These are phyloP conservation scores for Corymbia maculata DNA, from an alignment of 345 rosid genomes.

Conservation along the genomic window DNA sequence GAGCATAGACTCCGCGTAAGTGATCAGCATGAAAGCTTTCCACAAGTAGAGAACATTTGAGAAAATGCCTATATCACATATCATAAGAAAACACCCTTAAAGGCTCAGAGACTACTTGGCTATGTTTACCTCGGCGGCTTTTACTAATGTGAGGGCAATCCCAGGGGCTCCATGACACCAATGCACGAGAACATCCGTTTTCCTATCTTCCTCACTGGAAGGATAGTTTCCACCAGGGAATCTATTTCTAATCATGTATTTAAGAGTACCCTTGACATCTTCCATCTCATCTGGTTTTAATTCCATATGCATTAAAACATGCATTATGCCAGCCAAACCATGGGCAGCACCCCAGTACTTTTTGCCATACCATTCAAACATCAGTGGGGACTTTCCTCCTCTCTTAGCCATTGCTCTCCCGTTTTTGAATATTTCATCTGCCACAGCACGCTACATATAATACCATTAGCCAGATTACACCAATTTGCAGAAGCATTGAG, in stretches of 20 bases:
- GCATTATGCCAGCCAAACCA: constrained; percentile 64
- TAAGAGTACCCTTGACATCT: constrained; percentile 55
- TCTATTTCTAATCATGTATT: constrained; percentile 42
- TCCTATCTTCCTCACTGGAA: constrained; percentile 38
- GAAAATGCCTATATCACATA: background rate
- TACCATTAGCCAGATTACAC: background rate
- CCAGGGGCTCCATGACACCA: constrained; percentile 87
- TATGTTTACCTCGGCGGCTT: constrained; percentile 53
- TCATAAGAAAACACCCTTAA: background rate
- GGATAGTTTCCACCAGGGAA: constrained; percentile 66
- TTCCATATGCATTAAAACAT: constrained; percentile 57
- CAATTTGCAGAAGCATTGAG: background rate
- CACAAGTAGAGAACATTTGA: background rate
- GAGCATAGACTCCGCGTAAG: background rate
- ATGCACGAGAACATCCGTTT: constrained; percentile 45
- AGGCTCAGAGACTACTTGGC: background rate
- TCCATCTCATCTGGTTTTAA: constrained; percentile 50
- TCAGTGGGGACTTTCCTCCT: constrained; percentile 41
- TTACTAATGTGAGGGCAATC: constrained; percentile 47
- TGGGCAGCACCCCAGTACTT: constrained; percentile 77
- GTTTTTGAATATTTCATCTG: constrained; percentile 32
- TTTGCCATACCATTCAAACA: constrained; percentile 70
- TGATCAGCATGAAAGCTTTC: background rate
- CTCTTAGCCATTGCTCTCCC: constrained; percentile 32
- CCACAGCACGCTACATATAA: constrained; percentile 28